These are phyloP conservation scores for Ceriops decandra DNA, from an alignment of 345 rosid genomes.

Conservation along the genomic window DNA sequence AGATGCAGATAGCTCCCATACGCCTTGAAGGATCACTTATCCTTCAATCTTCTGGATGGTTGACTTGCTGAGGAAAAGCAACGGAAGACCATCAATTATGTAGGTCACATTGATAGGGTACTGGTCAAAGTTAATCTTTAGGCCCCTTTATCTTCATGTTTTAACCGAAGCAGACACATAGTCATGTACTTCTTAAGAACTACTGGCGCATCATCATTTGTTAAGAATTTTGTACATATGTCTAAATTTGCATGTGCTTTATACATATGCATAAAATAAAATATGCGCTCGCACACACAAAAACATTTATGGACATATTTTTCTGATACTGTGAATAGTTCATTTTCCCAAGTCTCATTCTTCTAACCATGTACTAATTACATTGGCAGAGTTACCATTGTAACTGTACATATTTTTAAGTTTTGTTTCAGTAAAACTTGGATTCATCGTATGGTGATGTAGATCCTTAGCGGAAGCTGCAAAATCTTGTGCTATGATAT, in stretches of 20 bases:
- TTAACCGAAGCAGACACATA: no score
- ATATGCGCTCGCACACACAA: no score
- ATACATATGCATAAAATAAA: no score
- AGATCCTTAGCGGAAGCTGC: background rate
- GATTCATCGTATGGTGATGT: background rate
- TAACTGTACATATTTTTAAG: background rate
- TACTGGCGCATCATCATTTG: no score
- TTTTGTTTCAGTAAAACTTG: background rate
- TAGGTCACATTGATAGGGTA: slow-evolving; percentile 35
- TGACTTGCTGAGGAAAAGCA: slow-evolving; percentile 38
- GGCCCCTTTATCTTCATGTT: background rate
- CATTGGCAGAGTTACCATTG: no score
- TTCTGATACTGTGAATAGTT: no score
- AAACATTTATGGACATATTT: no score
- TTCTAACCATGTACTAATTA: no score
- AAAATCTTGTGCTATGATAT: background rate
- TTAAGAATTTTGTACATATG: no score
- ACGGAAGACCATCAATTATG: slow-evolving; percentile 19
- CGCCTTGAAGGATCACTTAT: slow-evolving; percentile 7
- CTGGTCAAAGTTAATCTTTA: background rate
- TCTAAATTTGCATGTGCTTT: no score
- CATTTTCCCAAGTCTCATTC: no score
- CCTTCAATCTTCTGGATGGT: slow-evolving; percentile 29
- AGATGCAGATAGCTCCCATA: slow-evolving; percentile 33
- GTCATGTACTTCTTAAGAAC: no score